Evolutionary conservation across 305 asterid species (phyloP).

Genomic region (Fraxinus platypoda): DNA sequence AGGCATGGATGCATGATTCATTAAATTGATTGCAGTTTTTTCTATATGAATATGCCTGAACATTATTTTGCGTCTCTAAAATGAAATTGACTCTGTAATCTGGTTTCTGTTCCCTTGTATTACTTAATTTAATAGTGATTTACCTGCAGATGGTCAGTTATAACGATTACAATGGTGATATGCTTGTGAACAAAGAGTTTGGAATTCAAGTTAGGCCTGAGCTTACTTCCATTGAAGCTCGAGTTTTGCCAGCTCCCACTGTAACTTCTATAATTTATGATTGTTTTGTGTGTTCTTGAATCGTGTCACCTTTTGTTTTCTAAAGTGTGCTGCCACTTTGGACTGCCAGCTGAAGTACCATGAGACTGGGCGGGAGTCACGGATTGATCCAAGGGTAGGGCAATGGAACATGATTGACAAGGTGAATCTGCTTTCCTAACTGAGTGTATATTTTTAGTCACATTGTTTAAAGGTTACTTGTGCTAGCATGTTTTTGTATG

Average conservation of each 20-base stretch:
- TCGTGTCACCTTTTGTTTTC: background rate
- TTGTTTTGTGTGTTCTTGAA: background rate
- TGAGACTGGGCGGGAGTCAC: constrained; percentile 42
- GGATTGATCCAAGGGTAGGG: constrained; percentile 59
- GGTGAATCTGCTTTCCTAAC: constrained; percentile 36
- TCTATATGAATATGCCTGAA: background rate
- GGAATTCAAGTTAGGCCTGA: constrained; percentile 51
- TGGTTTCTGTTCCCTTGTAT: background rate
- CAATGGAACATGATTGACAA: constrained; percentile 84
- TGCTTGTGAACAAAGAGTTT: constrained; percentile 43
- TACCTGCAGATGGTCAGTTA: constrained; percentile 41
- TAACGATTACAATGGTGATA: constrained; percentile 39
- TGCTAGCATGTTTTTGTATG: background rate
- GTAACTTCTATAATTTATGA: constrained; percentile 30
- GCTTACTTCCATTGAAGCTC: constrained; percentile 57
- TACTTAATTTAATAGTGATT: background rate
- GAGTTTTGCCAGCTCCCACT: constrained; percentile 74
- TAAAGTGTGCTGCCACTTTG: background rate
- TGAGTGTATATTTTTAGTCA: background rate
- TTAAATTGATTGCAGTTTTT: background rate
- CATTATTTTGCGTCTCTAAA: background rate
- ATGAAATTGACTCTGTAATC: background rate
- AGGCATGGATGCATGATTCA: constrained; percentile 29
- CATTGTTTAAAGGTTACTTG: background rate
- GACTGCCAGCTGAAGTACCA: constrained; percentile 64